These are phyloP conservation scores for Backusella circina DNA, from an alignment of 192 early-diverging fungal genomes.

Conservation along the genomic window DNA sequence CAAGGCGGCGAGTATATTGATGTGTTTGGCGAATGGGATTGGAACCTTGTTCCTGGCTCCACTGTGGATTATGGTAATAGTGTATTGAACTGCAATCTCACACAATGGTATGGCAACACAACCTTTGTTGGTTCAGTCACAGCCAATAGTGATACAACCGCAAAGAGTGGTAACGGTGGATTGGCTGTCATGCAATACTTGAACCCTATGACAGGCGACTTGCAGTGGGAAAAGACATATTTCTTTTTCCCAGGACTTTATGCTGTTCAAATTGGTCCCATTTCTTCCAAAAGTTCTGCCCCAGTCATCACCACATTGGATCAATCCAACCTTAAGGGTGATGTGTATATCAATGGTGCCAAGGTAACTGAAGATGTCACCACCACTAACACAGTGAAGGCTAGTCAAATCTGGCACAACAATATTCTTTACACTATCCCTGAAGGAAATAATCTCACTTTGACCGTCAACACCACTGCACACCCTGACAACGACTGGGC, in stretches of 20 bases:
- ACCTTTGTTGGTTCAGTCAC: constrained; percentile 29
- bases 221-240: constrained; percentile 22
- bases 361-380: not conserved
- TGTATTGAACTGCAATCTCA: constrained; percentile 11
- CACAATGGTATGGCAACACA: constrained; percentile 14
- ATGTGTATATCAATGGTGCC: constrained; percentile 1
- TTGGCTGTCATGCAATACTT: constrained; percentile 27
- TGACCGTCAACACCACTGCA: constrained; percentile 9
- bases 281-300: not conserved
- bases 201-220: constrained; percentile 15
- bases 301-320: constrained; percentile 21
- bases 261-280: constrained; percentile 10
- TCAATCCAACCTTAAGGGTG: constrained; percentile 17
- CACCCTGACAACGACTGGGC: constrained; percentile 16
- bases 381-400: constrained; percentile 2
- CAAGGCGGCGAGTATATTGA: constrained; percentile 28
- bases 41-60: constrained; percentile 29
- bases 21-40: constrained; percentile 27
- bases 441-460: not conserved
- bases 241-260: constrained; percentile 24
- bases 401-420: constrained; percentile 18
- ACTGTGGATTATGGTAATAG: constrained; percentile 22
- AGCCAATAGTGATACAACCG: not conserved
- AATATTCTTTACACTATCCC: constrained; percentile 16
- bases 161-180: constrained; percentile 3